A percentile compares a stretch with the other conserved stretches of the same genome.
Conservation (phyloP, 768 basidiomycete genomes). For the Rhizopogon vesiculosus region DNA sequence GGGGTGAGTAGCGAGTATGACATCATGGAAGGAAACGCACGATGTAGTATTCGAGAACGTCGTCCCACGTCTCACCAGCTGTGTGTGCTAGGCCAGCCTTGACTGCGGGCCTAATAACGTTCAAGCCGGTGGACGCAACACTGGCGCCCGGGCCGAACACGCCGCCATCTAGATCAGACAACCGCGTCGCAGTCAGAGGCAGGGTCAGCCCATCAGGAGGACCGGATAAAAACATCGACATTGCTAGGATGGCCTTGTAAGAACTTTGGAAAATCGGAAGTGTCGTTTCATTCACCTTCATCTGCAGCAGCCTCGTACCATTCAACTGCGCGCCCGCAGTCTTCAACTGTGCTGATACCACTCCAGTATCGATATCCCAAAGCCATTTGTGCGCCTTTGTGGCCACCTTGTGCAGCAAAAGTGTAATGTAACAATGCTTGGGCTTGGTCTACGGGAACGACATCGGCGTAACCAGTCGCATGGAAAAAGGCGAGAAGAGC, state of each 20-base stretch:
- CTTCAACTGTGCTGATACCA: constrained; percentile 87
- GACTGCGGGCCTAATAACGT: constrained; percentile 68
- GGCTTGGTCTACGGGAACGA: constrained; percentile 64
- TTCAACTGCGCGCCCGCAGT: constrained; percentile 74
- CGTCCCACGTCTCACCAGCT: constrained; percentile 92
- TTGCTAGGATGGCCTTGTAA: constrained; percentile 42
- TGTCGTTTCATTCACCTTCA: constrained; percentile 45
- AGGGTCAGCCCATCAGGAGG: constrained; percentile 89
- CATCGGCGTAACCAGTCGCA: constrained; percentile 72
- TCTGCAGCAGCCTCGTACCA: constrained; percentile 93
- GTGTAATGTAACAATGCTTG: constrained; percentile 91
- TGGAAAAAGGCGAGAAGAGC: constrained; percentile 84
- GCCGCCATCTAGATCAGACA: constrained; percentile 90
- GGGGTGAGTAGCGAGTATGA: constrained; percentile 1
- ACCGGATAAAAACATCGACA: constrained; percentile 75
- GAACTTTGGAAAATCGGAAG: not conserved
- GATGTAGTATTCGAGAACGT: constrained; percentile 88
- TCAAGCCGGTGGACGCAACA: constrained; percentile 82
- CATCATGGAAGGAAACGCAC: constrained; percentile 34
- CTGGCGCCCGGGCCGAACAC: constrained; percentile 95
- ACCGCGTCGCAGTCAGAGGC: constrained; percentile 70
- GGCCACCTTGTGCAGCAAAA: constrained; percentile 85
- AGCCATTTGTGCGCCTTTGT: constrained; percentile 88
- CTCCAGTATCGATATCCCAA: constrained; percentile 94
- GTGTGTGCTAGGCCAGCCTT: constrained; percentile 79